Percentiles rank a stretch among this genome's conserved stretches.
Conservation (phyloP, 202 grass and related monocot species). For the Alloteropsis angusta region DNA sequence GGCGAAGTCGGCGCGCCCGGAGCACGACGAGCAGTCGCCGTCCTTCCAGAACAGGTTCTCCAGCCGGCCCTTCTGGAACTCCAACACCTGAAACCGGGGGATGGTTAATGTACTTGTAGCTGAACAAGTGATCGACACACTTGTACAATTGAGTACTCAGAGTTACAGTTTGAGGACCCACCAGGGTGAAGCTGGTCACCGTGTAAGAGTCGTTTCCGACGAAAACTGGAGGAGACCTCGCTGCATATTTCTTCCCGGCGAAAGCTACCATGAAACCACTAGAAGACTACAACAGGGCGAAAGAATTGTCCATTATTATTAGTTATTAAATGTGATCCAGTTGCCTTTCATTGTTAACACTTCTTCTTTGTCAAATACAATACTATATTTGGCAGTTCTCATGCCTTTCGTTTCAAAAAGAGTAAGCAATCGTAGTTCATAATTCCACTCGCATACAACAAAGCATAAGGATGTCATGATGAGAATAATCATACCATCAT, state of each 20-base stretch:
- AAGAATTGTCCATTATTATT: neutral
- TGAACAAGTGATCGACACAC: neutral
- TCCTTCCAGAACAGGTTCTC: constrained; percentile 81
- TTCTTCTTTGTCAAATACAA: too few species aligned
- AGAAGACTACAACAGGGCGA: constrained; percentile 34
- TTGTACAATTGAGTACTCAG: neutral
- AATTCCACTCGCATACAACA: neutral
- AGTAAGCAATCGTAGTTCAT: neutral
- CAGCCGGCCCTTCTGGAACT: constrained; percentile 84
- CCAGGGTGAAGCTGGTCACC: constrained; percentile 85
- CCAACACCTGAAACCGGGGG: constrained; percentile 40
- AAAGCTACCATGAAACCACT: constrained; percentile 82
- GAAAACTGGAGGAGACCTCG: constrained; percentile 58
- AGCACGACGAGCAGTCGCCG: constrained; percentile 43
- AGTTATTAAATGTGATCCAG: neutral
- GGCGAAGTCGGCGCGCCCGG: constrained; percentile 14
- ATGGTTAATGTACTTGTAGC: neutral
- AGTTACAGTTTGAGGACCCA: neutral
- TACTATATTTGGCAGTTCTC: too few species aligned
- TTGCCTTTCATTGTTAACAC: neutral
- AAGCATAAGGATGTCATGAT: neutral
- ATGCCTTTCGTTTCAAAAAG: too few species aligned
- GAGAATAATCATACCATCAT: neutral
- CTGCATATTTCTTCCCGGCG: constrained; percentile 83
- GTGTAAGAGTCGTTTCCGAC: constrained; percentile 43